Percentiles rank a stretch among this genome's conserved stretches.
Evolutionary conservation across 805 yeast genomes (phyloP).

Genomic region (Metschnikowia anglica): DNA sequence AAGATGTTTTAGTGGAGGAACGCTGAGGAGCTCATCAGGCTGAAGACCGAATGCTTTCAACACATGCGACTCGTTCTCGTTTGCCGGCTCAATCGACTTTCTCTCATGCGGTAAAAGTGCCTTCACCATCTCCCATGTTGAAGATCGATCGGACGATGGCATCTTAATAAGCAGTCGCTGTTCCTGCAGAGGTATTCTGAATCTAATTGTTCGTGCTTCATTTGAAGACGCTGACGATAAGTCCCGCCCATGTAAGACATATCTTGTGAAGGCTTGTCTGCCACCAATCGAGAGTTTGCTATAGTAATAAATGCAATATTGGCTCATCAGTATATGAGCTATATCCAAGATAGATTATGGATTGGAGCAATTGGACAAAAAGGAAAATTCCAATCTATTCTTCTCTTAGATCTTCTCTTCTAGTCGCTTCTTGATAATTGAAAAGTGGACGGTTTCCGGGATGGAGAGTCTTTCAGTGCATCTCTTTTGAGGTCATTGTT

Average conservation of each 20-base stretch:
- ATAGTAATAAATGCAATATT: background rate
- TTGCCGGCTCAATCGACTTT: constrained; percentile 13
- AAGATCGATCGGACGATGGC: constrained; percentile 11
- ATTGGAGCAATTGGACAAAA: too few relatives aligned
- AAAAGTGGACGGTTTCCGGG: too few relatives aligned
- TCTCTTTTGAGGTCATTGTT: too few relatives aligned
- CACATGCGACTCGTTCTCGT: constrained; percentile 13
- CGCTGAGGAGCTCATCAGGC: constrained; percentile 10
- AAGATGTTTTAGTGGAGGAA: constrained; percentile 7
- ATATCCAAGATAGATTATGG: background rate
- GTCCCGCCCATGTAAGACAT: background rate
- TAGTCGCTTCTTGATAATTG: too few relatives aligned
- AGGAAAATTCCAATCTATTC: too few relatives aligned
- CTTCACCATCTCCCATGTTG: constrained; percentile 18
- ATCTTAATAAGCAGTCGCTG: background rate
- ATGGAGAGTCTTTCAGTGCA: too few relatives aligned
- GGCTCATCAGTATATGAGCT: background rate
- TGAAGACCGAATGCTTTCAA: constrained; percentile 12
- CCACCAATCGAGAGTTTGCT: constrained; percentile 3
- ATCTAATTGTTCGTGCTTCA: constrained; percentile 3
- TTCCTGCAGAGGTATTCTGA: constrained; percentile 7
- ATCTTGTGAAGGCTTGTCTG: background rate
- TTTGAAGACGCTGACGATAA: background rate
- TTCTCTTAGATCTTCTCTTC: too few relatives aligned
- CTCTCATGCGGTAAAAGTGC: constrained; percentile 11